A percentile compares a stretch with the other conserved stretches of the same genome.
phyloP scores from a whole-genome alignment of 805 yeast species.

The Wickerhamiella galacta region DNA sequence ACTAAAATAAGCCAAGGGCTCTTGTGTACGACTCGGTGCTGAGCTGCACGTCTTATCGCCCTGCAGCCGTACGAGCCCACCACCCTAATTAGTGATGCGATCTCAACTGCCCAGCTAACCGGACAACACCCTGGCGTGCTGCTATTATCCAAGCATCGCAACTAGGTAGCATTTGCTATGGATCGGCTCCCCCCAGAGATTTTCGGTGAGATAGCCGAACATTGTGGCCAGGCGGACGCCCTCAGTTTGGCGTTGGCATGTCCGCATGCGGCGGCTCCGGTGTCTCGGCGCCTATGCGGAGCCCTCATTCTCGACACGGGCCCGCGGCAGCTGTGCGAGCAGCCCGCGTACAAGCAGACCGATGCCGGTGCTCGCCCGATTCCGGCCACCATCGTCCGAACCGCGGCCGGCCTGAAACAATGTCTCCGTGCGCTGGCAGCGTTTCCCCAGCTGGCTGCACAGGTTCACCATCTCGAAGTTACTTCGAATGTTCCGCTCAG shows the following conservation, averaged over 20 bases:
- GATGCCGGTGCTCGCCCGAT: not conserved
- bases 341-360: conserved; percentile 5
- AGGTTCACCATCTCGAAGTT: conserved; percentile 12
- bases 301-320: conserved; percentile 19
- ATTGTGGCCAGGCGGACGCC: conserved; percentile 20
- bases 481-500: conserved; percentile 15
- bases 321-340: conserved; percentile 16
- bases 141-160: too few relatives aligned
- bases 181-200: conserved; percentile 20
- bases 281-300: conserved; percentile 17
- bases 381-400: conserved; percentile 17
- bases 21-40: too few relatives aligned
- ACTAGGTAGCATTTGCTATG: too few relatives aligned
- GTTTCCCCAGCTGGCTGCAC: conserved; percentile 7
- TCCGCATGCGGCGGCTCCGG: conserved; percentile 11
- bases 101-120: too few relatives aligned
- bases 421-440: conserved; percentile 15
- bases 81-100: too few relatives aligned
- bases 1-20: too few relatives aligned
- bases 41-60: too few relatives aligned
- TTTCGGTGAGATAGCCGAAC: conserved; percentile 14
- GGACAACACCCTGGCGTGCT: too few relatives aligned
- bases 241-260: conserved; percentile 18
- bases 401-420: conserved; percentile 20
- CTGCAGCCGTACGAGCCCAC: too few relatives aligned